A percentile compares a stretch with the other conserved stretches of the same genome.
phyloP scores from a whole-genome alignment of 2,329 filamentous ascomycete genomes.

The Ceratocystis colombiana region DNA sequence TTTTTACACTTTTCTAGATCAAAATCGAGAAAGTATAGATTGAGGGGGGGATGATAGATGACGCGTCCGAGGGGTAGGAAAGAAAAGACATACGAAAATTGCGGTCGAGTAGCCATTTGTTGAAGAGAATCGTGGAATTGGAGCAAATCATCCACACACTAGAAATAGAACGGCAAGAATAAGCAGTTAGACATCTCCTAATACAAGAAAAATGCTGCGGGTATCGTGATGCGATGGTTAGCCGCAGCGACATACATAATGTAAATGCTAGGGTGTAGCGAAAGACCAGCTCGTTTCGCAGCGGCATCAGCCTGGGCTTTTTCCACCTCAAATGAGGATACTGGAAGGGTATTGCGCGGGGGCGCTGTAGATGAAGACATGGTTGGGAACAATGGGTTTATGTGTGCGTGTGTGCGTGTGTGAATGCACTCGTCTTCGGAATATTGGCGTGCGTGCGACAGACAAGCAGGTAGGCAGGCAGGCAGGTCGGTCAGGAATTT shows the following conservation, averaged over 20 bases:
- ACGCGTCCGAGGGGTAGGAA: background rate
- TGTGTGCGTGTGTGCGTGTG: too few species aligned
- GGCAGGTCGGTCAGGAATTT: background rate
- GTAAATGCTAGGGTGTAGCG: conserved; percentile 30
- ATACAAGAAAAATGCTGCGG: background rate
- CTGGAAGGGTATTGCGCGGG: conserved; percentile 24
- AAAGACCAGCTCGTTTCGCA: conserved; percentile 24
- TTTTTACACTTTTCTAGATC: background rate
- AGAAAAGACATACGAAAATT: conserved; percentile 39
- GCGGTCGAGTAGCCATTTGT: conserved; percentile 77
- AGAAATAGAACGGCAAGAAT: background rate
- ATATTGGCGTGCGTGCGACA: too few species aligned
- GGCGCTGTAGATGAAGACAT: conserved; percentile 25
- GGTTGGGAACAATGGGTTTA: conserved; percentile 16
- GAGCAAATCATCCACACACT: conserved; percentile 75
- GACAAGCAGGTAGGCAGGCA: too few species aligned
- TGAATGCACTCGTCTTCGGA: too few species aligned
- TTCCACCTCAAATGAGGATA: conserved; percentile 27
- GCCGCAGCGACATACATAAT: conserved; percentile 31
- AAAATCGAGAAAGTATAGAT: background rate
- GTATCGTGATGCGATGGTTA: conserved; percentile 7
- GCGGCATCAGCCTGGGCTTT: conserved; percentile 27
- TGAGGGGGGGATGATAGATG: background rate
- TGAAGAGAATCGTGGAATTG: conserved; percentile 79
- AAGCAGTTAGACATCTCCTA: background rate